Evolutionary conservation across 2,329 filamentous ascomycete genomes (phyloP).

Genomic region (Xylariomycetidae sp.): DNA sequence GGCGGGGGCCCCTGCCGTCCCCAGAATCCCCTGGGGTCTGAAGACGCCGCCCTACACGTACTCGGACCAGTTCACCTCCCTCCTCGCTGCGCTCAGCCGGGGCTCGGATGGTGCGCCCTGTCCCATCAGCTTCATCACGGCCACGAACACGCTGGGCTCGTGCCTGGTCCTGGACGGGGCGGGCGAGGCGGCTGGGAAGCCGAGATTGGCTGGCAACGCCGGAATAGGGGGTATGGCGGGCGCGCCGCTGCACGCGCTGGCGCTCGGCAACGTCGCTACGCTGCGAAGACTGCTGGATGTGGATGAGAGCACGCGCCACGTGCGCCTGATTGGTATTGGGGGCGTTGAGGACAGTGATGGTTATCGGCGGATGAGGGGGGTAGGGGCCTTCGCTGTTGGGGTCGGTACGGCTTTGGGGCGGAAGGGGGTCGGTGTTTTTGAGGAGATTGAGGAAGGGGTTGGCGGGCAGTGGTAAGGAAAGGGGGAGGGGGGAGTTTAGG

Average conservation of each 20-base stretch:
- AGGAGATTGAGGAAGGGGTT: constrained; percentile 42
- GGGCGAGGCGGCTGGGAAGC: constrained; percentile 16
- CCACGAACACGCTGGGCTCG: constrained; percentile 69
- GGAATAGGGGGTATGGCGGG: constrained; percentile 71
- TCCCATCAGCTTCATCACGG: constrained; percentile 64
- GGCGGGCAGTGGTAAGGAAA: constrained; percentile 9
- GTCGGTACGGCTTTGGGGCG: constrained; percentile 66
- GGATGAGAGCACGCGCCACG: constrained; percentile 39
- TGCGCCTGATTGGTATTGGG: constrained; percentile 67
- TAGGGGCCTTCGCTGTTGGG: constrained; percentile 62
- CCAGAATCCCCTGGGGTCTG: constrained; percentile 51
- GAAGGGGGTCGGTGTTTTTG: constrained; percentile 59
- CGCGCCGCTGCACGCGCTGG: constrained; percentile 65
- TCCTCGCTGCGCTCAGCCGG: constrained; percentile 48
- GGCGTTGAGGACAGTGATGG: constrained; percentile 63
- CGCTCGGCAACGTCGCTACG: constrained; percentile 69
- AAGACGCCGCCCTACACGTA: constrained; percentile 78
- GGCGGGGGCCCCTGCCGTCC: constrained; percentile 1
- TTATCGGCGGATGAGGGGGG: constrained; percentile 60
- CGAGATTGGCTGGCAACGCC: constrained; percentile 48
- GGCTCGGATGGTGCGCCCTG: constrained; percentile 20
- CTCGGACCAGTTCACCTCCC: constrained; percentile 54
- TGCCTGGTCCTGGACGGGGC: constrained; percentile 51
- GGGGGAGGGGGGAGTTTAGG: background rate
- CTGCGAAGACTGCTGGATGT: constrained; percentile 57